Evolutionary conservation across 345 rosid genomes (phyloP).

Genomic region (Firmiana major): DNA sequence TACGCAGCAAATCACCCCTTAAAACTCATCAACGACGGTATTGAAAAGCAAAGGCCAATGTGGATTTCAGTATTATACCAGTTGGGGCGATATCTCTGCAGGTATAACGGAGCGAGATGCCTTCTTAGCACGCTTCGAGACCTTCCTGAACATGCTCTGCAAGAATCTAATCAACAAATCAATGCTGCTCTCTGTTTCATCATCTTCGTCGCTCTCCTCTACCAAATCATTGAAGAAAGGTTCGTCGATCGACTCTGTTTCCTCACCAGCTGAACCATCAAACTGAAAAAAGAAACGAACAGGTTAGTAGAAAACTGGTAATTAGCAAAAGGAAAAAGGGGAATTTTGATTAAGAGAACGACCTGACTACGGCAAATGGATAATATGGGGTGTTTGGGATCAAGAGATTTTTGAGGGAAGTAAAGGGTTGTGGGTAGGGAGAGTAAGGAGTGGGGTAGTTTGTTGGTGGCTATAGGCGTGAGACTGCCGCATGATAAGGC

Average conservation of each 20-base stretch:
- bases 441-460: constrained; percentile 4
- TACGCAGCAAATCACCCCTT: background rate
- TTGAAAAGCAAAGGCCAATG: background rate
- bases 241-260: constrained; percentile 33
- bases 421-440: background rate
- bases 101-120: constrained; percentile 67
- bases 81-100: constrained; percentile 53
- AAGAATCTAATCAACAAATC: constrained; percentile 69
- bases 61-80: constrained; percentile 32
- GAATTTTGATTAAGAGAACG: background rate
- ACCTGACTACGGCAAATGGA: constrained; percentile 26
- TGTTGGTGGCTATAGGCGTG: constrained; percentile 6
- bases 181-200: constrained; percentile 62
- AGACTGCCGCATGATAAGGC: constrained; percentile 25
- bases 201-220: constrained; percentile 48
- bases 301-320: background rate
- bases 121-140: constrained; percentile 67
- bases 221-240: constrained; percentile 33
- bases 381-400: background rate
- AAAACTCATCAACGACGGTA: background rate
- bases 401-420: constrained; percentile 16
- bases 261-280: constrained; percentile 35
- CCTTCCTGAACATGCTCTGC: constrained; percentile 55
- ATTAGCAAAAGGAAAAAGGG: background rate
- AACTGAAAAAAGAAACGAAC: constrained; percentile 23